Conservation (phyloP, 495 filamentous ascomycete species). For the Bacidia rubella region DNA sequence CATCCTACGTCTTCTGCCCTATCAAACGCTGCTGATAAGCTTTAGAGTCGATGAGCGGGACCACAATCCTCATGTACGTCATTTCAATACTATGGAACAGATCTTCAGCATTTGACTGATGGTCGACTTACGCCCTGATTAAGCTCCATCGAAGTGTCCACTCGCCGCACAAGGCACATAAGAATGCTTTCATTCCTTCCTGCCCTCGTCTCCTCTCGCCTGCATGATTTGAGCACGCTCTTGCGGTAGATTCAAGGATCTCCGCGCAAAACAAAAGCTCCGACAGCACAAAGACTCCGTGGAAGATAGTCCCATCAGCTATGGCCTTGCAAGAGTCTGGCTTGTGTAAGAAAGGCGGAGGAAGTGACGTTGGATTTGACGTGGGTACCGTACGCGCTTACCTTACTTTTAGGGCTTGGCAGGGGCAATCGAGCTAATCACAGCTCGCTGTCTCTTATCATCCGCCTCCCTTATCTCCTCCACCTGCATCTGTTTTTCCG, state of each 20-base stretch:
- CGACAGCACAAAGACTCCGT: neutral
- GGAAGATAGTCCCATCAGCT: neutral
- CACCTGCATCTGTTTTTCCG: neutral
- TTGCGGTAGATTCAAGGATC: too few species aligned
- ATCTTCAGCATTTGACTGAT: too few species aligned
- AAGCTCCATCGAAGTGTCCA: too few species aligned
- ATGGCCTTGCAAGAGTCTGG: neutral
- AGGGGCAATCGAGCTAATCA: conserved; percentile 1
- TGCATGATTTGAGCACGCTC: too few species aligned
- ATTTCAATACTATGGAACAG: too few species aligned
- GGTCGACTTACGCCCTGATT: too few species aligned
- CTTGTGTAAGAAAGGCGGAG: neutral
- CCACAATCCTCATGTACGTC: too few species aligned
- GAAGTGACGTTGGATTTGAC: neutral
- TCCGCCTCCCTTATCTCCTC: neutral
- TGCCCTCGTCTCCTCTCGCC: too few species aligned
- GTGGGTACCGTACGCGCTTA: neutral
- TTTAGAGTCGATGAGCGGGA: too few species aligned
- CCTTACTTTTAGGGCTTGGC: neutral
- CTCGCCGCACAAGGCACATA: too few species aligned
- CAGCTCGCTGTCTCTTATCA: conserved; percentile 3
- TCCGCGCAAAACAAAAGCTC: too few species aligned
- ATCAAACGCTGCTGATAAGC: neutral
- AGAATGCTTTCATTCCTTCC: too few species aligned
- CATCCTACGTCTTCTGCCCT: neutral